Conservation (phyloP, 768 basidiomycete genomes). For the Mycena belliarum region DNA sequence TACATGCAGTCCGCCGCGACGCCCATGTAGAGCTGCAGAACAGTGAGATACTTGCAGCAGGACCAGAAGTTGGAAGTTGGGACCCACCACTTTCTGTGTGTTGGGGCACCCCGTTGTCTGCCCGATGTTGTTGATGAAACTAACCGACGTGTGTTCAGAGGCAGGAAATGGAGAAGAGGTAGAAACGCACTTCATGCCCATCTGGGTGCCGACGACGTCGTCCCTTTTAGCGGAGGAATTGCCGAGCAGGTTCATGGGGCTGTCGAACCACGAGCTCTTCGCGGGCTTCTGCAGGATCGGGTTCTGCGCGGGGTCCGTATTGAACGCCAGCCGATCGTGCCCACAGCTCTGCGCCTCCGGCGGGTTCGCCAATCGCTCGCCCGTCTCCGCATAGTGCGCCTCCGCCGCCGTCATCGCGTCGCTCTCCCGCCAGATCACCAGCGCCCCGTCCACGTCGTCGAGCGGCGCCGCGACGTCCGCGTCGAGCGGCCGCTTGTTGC, state of each 20-base stretch:
- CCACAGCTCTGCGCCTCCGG: conserved; percentile 52
- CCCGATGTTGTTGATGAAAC: conserved; percentile 73
- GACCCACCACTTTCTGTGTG: conserved; percentile 64
- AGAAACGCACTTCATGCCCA: conserved; percentile 54
- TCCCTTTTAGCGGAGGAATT: conserved; percentile 47
- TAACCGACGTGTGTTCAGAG: conserved; percentile 29
- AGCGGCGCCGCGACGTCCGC: conserved; percentile 43
- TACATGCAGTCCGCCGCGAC: conserved; percentile 89
- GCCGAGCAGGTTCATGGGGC: conserved; percentile 34
- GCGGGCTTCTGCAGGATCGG: conserved; percentile 44
- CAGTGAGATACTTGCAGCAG: neutral
- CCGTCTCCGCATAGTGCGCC: conserved; percentile 38
- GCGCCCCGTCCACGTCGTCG: conserved; percentile 45
- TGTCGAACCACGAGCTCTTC: conserved; percentile 39
- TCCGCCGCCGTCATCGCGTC: conserved; percentile 62
- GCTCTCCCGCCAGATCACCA: conserved; percentile 77
- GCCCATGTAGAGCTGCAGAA: conserved; percentile 68
- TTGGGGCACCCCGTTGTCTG: conserved; percentile 70
- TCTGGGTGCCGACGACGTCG: conserved; percentile 53
- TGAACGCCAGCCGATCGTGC: conserved; percentile 71
- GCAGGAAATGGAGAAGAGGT: neutral
- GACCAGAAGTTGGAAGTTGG: neutral
- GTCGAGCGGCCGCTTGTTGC: conserved; percentile 59
- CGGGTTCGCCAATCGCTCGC: conserved; percentile 15
- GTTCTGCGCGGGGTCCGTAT: conserved; percentile 57